Base-by-base conservation (phyloP, 2,329 filamentous ascomycete species). In the Monosporascus sp. region DNA sequence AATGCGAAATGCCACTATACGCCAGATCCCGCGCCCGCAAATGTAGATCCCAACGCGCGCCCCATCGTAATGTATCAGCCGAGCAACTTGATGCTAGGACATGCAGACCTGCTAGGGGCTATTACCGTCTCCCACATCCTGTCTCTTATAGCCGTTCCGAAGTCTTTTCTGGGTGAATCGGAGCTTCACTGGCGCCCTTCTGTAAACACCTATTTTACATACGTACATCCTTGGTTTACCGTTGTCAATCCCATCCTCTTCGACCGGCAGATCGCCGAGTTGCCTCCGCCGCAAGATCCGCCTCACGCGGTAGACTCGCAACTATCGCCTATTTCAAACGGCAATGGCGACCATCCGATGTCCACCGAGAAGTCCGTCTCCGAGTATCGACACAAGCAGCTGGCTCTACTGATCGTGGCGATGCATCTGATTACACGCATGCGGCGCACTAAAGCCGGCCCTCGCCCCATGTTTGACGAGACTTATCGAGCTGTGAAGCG, bases 341-440 rank as follows among this genome's bases (percentile, higher is more conserved):
- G 43, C 37, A 54, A 58, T 24, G n/a, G 49, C 14, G 55, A 63
- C 31, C 45, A 58, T 17, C 50, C 53, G 17, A 45, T 48, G 4
- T 37, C 57, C 2, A 50, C 52, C 3, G 54, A 60, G 18, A 51
- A 45, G 27, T 52, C 57, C 31, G 47, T 54, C 15, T 50, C 55
- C 8, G 63, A 35, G 50, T 60, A 22, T 49, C 46, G 8, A 52
- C 60, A 11, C 7, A 65, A 64, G 31, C 67, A 67, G 17, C 49
- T 71, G 18, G 73, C 72, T 22, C 63, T 75, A 25, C 64, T 75
- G 44, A 60, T 75, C 25, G 67, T 74, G 24, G 70, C 72, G 50
- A 76, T 76, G 70, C 70, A 74, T 51, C 68, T 76, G 18, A 68
- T 65, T 20, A 72, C 72, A 46, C 69, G 73, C 20, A 62, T 65